A percentile compares a stretch with the other conserved stretches of the same genome.
Conservation (phyloP, 345 rosid species). For the Clarkia xantiana region DNA sequence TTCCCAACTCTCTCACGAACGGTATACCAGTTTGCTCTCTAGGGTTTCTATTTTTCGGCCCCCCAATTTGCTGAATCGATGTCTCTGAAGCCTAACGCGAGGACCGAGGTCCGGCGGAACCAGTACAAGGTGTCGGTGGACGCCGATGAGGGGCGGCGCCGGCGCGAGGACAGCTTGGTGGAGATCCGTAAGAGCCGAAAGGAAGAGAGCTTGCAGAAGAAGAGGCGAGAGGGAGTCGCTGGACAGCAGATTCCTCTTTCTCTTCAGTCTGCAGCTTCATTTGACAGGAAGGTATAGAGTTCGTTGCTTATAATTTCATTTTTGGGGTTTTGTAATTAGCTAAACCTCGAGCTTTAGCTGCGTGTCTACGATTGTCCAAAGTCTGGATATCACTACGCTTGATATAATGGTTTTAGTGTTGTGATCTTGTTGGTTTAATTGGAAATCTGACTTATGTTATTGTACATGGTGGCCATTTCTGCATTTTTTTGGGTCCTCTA, state of each 20-base stretch:
- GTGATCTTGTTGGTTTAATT: neutral
- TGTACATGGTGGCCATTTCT: neutral
- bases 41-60: neutral
- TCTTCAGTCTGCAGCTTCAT: constrained; percentile 20
- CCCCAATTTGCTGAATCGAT: constrained; percentile 10
- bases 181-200: constrained; percentile 83
- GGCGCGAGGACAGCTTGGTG: constrained; percentile 85
- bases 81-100: constrained; percentile 71
- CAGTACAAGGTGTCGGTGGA: constrained; percentile 74
- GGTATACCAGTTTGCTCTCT: neutral
- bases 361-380: neutral
- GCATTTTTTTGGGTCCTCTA: neutral
- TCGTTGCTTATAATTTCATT: neutral
- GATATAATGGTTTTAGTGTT: neutral
- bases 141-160: constrained; percentile 75
- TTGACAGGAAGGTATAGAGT: constrained; percentile 47
- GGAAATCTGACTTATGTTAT: neutral
- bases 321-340: neutral
- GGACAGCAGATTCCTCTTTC: constrained; percentile 32
- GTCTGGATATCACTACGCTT: neutral
- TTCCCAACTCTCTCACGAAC: neutral
- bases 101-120: constrained; percentile 60
- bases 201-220: constrained; percentile 80
- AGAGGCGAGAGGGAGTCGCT: constrained; percentile 72
- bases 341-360: neutral